Evolutionary conservation across 2,329 filamentous ascomycete genomes (phyloP), one percentile per base, ranked within the genome.

Genomic region (Plectosphaerella sp.): DNA sequence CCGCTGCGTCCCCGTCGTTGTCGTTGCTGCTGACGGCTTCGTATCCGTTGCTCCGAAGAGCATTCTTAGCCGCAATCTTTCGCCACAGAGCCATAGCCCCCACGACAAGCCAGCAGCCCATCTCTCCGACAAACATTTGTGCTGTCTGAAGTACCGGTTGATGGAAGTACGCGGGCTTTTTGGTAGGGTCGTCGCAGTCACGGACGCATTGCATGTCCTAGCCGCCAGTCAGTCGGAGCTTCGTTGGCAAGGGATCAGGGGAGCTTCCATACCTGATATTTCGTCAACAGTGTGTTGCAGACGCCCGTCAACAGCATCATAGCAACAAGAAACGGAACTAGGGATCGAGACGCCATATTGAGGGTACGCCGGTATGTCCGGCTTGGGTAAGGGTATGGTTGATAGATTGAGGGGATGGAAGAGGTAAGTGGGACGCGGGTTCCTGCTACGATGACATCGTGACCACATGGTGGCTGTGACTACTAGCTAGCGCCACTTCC

Each of bases 301-400:
- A 96, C 91, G 57, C 93, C 93, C 22, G 93, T 97, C 66, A 96
- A 74, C 66, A 97, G 79, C 93, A 97, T 97, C 90, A 97, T 95
- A 62, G 80, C 87, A 70, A 97, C 91, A 57, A 97, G 79, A 65
- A 97, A 81, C 37, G 91, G 91, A 54, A 97, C 82, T 51, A 91
- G 67, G 37, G 82, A 82, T 67, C 82, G 83, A 59, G 81, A 78
- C 60, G 87, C 80, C 89, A 96, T 95, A 49, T 58, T 66, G 52
- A 50, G n/a, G 33, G 14, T n/a, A 18, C 2, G 16, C 41, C 10
- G 10, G 15, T 14, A n/a, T 33, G 28, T 33, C 28, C 28, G 11
- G 28, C 28, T 9, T 33, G 4, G 28, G 28, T 33, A 22, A 3
- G 22, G 22, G 22, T 22, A 22, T 22, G 22, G 22, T 22, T 22